A percentile compares a stretch with the other conserved stretches of the same genome.
phyloP scores from a whole-genome alignment of 768 basidiomycete genomes.

The Wakefieldia striispora region DNA sequence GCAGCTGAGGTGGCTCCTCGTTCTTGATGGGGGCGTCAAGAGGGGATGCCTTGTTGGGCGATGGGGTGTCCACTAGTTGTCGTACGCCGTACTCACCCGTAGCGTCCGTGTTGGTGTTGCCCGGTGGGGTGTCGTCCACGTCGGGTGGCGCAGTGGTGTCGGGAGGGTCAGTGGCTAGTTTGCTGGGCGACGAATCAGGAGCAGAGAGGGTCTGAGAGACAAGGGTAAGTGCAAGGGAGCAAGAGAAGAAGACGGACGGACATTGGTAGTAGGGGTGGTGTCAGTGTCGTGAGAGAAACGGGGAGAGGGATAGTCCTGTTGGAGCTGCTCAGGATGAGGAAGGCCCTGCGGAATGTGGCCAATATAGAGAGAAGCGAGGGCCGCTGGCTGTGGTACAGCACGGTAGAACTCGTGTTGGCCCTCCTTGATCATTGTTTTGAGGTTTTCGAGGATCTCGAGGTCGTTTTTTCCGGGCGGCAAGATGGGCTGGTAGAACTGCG shows the following conservation, averaged over 20 bases:
- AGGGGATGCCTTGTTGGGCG: conserved; percentile 22
- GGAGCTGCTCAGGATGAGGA: conserved; percentile 37
- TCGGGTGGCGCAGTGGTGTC: conserved; percentile 12
- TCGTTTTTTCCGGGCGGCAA: conserved; percentile 59
- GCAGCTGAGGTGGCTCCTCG: conserved; percentile 24
- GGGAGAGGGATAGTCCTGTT: conserved; percentile 14
- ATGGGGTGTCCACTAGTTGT: conserved; percentile 20
- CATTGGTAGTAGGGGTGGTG: conserved; percentile 31
- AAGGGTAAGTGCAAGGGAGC: conserved; percentile 10
- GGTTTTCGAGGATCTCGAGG: conserved; percentile 70
- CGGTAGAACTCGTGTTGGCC: conserved; percentile 73
- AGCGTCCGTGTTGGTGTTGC: conserved; percentile 13
- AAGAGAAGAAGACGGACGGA: conserved; percentile 20
- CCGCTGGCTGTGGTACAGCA: conserved; percentile 61
- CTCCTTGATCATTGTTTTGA: conserved; percentile 69
- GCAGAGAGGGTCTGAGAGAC: conserved; percentile 23
- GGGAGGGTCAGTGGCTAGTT: conserved; percentile 18
- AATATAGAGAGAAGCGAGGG: conserved; percentile 62
- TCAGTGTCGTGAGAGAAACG: conserved; percentile 16
- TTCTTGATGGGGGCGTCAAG: conserved; percentile 26
- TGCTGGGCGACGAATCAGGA: conserved; percentile 24
- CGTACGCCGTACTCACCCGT: conserved; percentile 31
- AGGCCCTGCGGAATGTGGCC: conserved; percentile 40
- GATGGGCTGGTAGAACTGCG: conserved; percentile 28
- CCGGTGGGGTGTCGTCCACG: conserved; percentile 2